Base-by-base conservation (phyloP, 2,329 filamentous ascomycete genomes). In the Epichloe baconii region DNA sequence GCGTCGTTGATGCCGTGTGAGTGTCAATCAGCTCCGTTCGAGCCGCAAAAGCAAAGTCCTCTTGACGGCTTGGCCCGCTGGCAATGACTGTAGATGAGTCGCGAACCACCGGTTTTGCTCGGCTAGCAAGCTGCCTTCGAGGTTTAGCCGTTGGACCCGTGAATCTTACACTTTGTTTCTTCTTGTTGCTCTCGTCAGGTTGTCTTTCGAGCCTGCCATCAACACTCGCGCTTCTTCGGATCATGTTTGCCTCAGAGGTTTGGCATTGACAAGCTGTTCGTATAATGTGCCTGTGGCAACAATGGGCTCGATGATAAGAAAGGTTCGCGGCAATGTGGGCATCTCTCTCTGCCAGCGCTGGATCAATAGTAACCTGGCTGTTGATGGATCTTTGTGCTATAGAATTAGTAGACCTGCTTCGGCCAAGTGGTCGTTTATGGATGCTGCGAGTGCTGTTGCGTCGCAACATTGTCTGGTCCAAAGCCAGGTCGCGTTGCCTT, bases 271-370 rank as follows among this genome's bases (percentile, higher is more conserved):
- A 47, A n/a, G n/a, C 34, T 19, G 36, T 43, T 17, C 23, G 37
- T 3, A 45, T 26, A 17, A 43, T n/a, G 11, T 46, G 53, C 45
- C 47, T 41, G 8, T 50, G 43, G 17, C 69, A 69, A n/a, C 76
- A 68, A 50, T 71, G 69, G 17, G 77, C 75, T 53, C 75, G 71
- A 6, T 68, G 63, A 60, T 78, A 86, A 1, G 83, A 83, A 58
- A 81, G 68, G 36, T 71, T 68, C 7, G 83, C 83, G 21, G 83
- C 82, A 40, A 76, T 72, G 40, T 79, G 75, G 7, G 83, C 83
- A 62, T 85, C 78, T 50, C 77, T 70, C 47, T 77, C 72, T 2
- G 77, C 76, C 3, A 67, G 62, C 11, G 63, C 65, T 1, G 74
- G 73, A 56, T 73, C 67, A 44, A 80, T 75, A 48, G 73, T 68